Base-by-base conservation (phyloP, 768 basidiomycete species). In the Suillus weaverae region DNA sequence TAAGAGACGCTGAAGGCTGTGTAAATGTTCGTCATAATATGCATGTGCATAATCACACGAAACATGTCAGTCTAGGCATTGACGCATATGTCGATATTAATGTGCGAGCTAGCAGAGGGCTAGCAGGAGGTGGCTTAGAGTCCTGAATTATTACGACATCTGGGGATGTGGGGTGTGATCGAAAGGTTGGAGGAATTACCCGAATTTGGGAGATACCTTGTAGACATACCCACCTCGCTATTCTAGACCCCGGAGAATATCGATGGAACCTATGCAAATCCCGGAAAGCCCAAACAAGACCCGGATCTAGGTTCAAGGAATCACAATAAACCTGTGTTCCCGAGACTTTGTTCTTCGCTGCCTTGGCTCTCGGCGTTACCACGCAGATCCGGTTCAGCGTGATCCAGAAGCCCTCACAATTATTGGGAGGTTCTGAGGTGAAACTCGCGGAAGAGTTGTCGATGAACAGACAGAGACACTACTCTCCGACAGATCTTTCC, bases 121-220 rank as follows among this genome's bases (percentile, higher is more conserved):
- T 20, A 18, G 13, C 35, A 14, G 8, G 22, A 36, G 36, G n/a
- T 20, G 38, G 38, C 26, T 36, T 26, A 57, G 2, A 30, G 9
- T 18, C 22, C 36, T 57, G 38, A 26, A 38, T 39, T 16, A 38
- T 57, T 57, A 57, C 16, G 36, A 4, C 10, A 59, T 59, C 16
- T 59, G 57, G 57, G 57, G 57, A 26, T 59, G 57, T 30, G 57
- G 57, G 57, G 57, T 59, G 57, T 30, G 57, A 59, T 57, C 26
- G 5, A 36, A 30, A 26, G 8, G 7, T 30, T 26, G 56, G 26
- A 54, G 18, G 18, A n/a, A 33, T 54, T 54, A 32, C 20, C 53
- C 18, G 20, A 54, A 33, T 54, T 54, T 18, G 18, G 51, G 51
- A 20, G 33, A 33, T n/a, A 54, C 53, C 33, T 54, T 33, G 53